These are phyloP conservation scores for Polyporus arcularius DNA, from an alignment of 768 basidiomycete genomes.

Conservation along the genomic window DNA sequence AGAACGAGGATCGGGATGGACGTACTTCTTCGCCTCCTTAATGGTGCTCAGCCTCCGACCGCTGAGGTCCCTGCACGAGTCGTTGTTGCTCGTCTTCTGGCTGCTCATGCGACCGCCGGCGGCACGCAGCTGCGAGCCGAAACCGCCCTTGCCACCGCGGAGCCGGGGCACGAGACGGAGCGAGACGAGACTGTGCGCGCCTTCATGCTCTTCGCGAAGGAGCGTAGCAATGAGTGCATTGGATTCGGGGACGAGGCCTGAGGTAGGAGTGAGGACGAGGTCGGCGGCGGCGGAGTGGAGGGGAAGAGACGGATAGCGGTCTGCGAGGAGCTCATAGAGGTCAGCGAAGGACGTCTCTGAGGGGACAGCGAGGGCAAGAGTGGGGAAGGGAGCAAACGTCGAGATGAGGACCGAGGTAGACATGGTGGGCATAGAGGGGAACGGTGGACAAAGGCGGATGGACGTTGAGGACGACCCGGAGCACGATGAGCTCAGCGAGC, in stretches of 20 bases:
- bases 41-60: conserved; percentile 90
- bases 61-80: conserved; percentile 90
- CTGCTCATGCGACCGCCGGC: conserved; percentile 98
- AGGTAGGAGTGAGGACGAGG: conserved; percentile 44
- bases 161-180: conserved; percentile 76
- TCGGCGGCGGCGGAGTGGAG: conserved; percentile 28
- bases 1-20: conserved; percentile 1
- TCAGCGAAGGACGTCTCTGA: conserved; percentile 41
- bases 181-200: conserved; percentile 45
- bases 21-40: conserved; percentile 93
- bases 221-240: conserved; percentile 39
- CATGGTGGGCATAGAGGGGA: conserved; percentile 33
- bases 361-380: conserved; percentile 49
- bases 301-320: conserved; percentile 52
- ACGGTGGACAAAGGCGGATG: background rate
- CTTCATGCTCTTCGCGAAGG: conserved; percentile 26
- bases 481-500: background rate
- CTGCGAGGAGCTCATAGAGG: conserved; percentile 40
- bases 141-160: conserved; percentile 94
- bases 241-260: conserved; percentile 33
- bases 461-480: background rate
- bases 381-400: conserved; percentile 61
- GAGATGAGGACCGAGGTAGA: conserved; percentile 56
- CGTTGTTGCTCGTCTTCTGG: conserved; percentile 93
- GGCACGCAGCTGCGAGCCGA: conserved; percentile 93